phyloP scores from a whole-genome alignment of 768 basidiomycete genomes.

The Trametes gibbosa region DNA sequence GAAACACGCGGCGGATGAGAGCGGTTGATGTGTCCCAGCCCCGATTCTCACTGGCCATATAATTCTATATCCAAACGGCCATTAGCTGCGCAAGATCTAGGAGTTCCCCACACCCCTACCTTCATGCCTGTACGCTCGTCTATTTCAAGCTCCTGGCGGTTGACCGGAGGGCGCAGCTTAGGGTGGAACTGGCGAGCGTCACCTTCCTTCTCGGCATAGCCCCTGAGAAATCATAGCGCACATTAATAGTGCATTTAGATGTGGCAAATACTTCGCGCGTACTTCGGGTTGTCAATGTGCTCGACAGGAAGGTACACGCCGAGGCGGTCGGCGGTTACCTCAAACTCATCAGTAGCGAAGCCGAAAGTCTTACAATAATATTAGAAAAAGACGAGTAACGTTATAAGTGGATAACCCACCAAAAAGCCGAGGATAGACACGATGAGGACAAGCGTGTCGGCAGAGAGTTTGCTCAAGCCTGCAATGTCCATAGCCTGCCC shows the following conservation, averaged over 20 bases:
- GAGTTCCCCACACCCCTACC: conserved; percentile 31
- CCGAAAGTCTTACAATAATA: conserved; percentile 48
- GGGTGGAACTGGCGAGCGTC: conserved; percentile 72
- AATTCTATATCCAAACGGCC: conserved; percentile 46
- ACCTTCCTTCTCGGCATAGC: conserved; percentile 65
- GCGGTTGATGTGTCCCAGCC: conserved; percentile 76
- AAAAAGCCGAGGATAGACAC: conserved; percentile 59
- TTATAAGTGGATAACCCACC: conserved; percentile 29
- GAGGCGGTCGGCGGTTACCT: conserved; percentile 69
- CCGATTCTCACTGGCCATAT: conserved; percentile 68
- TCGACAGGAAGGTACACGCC: conserved; percentile 77
- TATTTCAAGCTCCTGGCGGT: conserved; percentile 69
- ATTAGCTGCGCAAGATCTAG: no score
- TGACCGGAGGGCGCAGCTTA: conserved; percentile 71
- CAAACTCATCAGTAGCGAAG: conserved; percentile 63
- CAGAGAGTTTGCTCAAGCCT: conserved; percentile 60
- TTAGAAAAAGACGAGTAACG: not conserved
- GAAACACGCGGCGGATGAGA: conserved; percentile 59
- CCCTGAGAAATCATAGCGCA: conserved; percentile 35
- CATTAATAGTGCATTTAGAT: no score
- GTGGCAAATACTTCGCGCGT: conserved; percentile 6
- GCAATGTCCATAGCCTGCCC: conserved; percentile 67
- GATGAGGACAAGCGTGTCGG: conserved; percentile 60
- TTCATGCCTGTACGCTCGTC: conserved; percentile 82
- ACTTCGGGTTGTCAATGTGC: conserved; percentile 82